phyloP scores from a whole-genome alignment of 23 red algal species.

The Gracilaria gracilis region DNA sequence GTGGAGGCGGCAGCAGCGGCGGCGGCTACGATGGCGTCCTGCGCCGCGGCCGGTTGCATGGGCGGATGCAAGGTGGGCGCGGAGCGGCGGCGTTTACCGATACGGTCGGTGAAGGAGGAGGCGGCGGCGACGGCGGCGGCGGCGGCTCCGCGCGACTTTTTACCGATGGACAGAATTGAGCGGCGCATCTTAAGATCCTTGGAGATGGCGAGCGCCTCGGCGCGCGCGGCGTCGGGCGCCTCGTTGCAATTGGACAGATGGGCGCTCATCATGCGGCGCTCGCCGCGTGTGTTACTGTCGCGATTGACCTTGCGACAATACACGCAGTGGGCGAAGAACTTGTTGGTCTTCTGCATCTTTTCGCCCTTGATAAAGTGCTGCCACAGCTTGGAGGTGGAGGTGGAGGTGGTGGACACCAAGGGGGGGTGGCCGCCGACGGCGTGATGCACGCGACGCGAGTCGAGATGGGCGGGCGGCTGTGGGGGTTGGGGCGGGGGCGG shows the following conservation, averaged over 20 bases:
- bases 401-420: not conserved
- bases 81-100: conserved; percentile 1
- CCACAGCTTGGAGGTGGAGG: conserved; percentile 60
- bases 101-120: not conserved
- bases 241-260: conserved; percentile 47
- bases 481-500: not conserved
- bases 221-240: conserved; percentile 39
- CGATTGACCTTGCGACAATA: conserved; percentile 58
- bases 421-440: not conserved
- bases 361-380: conserved; percentile 70
- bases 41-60: not conserved
- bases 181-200: conserved; percentile 57
- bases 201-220: conserved; percentile 46
- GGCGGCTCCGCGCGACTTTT: conserved; percentile 28
- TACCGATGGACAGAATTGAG: conserved; percentile 35
- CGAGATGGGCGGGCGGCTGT: too few relatives aligned
- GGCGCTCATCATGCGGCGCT: conserved; percentile 63
- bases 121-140: conserved; percentile 9
- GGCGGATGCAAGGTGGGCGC: conserved; percentile 29
- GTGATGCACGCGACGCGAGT: not conserved
- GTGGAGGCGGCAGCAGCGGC: conserved; percentile 36
- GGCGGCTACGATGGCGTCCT: conserved; percentile 40
- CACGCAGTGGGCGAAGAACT: conserved; percentile 63
- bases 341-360: conserved; percentile 66
- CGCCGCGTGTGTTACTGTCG: conserved; percentile 47